phyloP scores from a whole-genome alignment of 208 protist species.

The Wallacemonas collosoma region DNA sequence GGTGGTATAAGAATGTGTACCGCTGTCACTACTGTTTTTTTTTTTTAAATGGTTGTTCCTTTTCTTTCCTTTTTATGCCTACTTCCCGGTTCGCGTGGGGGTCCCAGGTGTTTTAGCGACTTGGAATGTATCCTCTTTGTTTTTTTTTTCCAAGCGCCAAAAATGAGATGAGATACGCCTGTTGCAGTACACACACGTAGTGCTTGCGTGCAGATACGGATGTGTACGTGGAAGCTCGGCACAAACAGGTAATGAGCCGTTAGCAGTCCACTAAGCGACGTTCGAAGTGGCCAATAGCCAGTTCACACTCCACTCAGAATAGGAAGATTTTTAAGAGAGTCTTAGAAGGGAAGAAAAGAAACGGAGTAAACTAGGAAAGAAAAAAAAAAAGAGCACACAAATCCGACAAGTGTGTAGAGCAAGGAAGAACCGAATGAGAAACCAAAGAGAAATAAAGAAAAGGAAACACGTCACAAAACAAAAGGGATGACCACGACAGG shows the following conservation, averaged over 20 bases:
- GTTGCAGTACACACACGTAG: too few relatives aligned
- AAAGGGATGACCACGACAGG: background rate
- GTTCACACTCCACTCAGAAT: background rate
- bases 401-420: background rate
- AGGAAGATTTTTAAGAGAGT: background rate
- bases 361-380: constrained; percentile 12
- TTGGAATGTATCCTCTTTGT: too few relatives aligned
- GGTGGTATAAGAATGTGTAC: background rate
- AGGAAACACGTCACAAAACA: background rate
- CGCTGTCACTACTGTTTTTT: background rate
- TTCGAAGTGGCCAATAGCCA: too few relatives aligned
- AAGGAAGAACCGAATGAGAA: constrained; percentile 7
- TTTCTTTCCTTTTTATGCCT: background rate
- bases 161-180: too few relatives aligned
- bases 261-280: too few relatives aligned
- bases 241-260: too few relatives aligned
- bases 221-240: too few relatives aligned
- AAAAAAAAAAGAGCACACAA: constrained; percentile 2
- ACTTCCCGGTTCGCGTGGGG: background rate
- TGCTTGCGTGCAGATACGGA: too few relatives aligned
- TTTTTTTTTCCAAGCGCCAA: too few relatives aligned
- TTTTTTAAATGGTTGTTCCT: background rate
- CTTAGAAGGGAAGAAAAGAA: constrained; percentile 15
- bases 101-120: background rate
- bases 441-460: constrained; percentile 1